Evolutionary conservation across 768 basidiomycete species (phyloP).

Genomic region (Mycena indigotica): DNA sequence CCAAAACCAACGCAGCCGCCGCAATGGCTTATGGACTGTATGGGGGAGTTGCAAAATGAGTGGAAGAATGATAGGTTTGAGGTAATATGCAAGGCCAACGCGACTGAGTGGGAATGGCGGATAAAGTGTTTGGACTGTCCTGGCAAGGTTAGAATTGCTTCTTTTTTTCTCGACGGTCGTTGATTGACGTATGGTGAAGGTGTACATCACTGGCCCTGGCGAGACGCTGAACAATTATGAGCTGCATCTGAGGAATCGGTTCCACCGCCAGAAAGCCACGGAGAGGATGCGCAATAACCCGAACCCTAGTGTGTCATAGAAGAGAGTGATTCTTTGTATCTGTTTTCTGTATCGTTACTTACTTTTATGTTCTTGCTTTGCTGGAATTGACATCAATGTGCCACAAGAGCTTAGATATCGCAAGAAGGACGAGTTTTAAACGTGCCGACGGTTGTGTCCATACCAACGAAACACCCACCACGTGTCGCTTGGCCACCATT

Average conservation of each 20-base stretch:
- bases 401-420: no score
- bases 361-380: neutral
- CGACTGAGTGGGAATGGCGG: conserved; percentile 79
- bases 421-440: no score
- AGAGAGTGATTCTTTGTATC: no score
- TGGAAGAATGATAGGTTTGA: conserved; percentile 87
- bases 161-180: neutral
- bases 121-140: conserved; percentile 92
- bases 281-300: conserved; percentile 49
- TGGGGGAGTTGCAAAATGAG: conserved; percentile 64
- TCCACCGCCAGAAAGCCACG: conserved; percentile 75
- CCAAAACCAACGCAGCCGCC: conserved; percentile 49
- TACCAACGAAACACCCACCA: no score
- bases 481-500: no score
- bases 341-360: neutral
- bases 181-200: conserved; percentile 37
- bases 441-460: no score
- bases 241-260: conserved; percentile 86
- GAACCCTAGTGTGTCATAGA: neutral
- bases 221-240: conserved; percentile 89
- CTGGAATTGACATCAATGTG: neutral
- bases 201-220: conserved; percentile 89
- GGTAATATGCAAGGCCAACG: conserved; percentile 63
- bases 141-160: conserved; percentile 68
- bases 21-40: conserved; percentile 69